Evolutionary conservation across 805 yeast genomes (phyloP), one percentile per base, ranked within the genome.

Genomic region (Kazachstania psychrophila): DNA sequence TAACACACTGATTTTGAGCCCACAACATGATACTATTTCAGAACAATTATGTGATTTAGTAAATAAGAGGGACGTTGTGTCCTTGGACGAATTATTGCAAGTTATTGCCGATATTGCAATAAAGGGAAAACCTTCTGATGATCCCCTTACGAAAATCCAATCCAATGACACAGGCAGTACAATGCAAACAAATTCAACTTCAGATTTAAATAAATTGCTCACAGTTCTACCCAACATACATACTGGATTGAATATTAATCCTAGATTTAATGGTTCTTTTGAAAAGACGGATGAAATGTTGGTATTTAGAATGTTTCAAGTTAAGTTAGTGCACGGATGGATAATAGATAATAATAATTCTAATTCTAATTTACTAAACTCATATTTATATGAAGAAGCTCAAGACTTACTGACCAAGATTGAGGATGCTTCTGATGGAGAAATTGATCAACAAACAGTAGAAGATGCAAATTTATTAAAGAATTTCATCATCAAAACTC

Each of bases 311-410:
- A 59, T 71, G 3, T 81, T 76, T 52, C 73, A 68, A 18, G 60
- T 82, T 10, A 67, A 66, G 10, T 54, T 88, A 24, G 73, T 75
- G 6, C 97, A 89, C 56, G 96, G 95, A 1, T 88, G 96, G 95
- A 62, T 78, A 19, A 62, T 73, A 16, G 68, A 69, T 33, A 31
- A 28, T 2, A 69, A 66, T 31, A 48, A 25, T 3, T 60, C 58
- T 24, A 55, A 56, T 36, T 40, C 47, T 14, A 45, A 18, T 5
- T n/a, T 70, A 16, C 44, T 56, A 24, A 56, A 51, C 39, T 64
- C 64, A 20, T 70, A n/a, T n/a, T n/a, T 77, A 2, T 73, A 70
- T 39, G 89, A 81, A 45, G 66, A 68, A 2, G 65, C 78, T 4
- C 88, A 79, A 48, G 71, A 73, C 37, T 65, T 66, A 9, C 53